phyloP scores from a whole-genome alignment of 1,284 basidiomycete genomes.

The Naganishia sp. region DNA sequence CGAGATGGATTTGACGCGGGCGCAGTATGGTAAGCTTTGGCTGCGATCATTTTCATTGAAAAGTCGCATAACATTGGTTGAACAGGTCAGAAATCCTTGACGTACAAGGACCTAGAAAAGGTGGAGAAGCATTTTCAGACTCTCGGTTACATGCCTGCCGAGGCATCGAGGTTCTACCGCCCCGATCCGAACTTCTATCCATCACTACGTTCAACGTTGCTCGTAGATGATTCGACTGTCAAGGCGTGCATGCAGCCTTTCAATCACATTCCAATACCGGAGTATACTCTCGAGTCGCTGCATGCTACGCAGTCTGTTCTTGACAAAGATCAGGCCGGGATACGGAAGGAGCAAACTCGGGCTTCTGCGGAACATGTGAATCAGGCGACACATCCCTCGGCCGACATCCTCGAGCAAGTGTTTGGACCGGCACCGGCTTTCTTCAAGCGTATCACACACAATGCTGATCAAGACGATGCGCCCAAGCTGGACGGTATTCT shows the following conservation, averaged over 20 bases:
- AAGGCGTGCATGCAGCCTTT: conserved; percentile 53
- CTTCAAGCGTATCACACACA: background rate
- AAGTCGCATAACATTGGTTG: conserved; percentile 2
- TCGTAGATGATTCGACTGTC: conserved; percentile 52
- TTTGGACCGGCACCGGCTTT: conserved; percentile 6
- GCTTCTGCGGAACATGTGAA: no score
- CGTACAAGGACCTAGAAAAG: conserved; percentile 51
- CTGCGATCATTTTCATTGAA: background rate
- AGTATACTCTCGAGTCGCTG: conserved; percentile 38
- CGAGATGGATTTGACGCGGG: conserved; percentile 43
- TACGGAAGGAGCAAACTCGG: background rate
- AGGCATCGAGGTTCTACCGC: background rate
- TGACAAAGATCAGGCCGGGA: background rate
- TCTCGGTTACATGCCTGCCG: background rate
- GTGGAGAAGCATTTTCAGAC: conserved; percentile 39
- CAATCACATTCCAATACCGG: conserved; percentile 51
- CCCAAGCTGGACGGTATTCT: conserved; percentile 43
- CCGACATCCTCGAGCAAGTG: background rate
- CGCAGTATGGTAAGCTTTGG: conserved; percentile 41
- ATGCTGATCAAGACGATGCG: background rate
- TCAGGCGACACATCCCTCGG: background rate
- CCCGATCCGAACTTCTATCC: conserved; percentile 31
- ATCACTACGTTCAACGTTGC: conserved; percentile 37
- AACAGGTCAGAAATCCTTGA: conserved; percentile 46
- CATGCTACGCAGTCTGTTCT: background rate